These are phyloP conservation scores for Naganishia liquefaciens DNA, from an alignment of 1,284 basidiomycete genomes.

Conservation along the genomic window DNA sequence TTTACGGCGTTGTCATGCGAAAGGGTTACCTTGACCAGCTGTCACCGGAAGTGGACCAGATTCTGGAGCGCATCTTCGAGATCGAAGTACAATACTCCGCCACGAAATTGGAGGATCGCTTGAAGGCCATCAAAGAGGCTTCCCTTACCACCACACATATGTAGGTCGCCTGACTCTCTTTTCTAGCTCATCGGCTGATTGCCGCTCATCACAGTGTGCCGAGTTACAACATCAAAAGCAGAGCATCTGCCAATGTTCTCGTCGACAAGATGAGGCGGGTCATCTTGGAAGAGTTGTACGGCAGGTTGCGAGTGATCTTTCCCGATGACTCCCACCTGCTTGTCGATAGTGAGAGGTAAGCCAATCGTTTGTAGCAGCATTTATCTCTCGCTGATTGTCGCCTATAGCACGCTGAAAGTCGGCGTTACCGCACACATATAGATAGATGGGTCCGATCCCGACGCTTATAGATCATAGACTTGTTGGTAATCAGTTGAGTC, in stretches of 20 bases:
- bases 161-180: conserved; percentile 49
- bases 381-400: neutral
- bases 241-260: conserved; percentile 46
- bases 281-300: conserved; percentile 63
- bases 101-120: conserved; percentile 42
- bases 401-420: conserved; percentile 9
- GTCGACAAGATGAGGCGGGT: conserved; percentile 57
- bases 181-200: neutral
- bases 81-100: conserved; percentile 56
- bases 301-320: conserved; percentile 55
- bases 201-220: conserved; percentile 56
- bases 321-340: conserved; percentile 30
- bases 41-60: conserved; percentile 57
- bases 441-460: neutral
- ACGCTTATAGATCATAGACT: neutral
- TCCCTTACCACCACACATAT: conserved; percentile 62
- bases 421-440: conserved; percentile 16
- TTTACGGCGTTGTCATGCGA: conserved; percentile 64
- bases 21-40: conserved; percentile 65
- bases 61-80: conserved; percentile 59
- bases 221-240: conserved; percentile 62
- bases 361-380: neutral
- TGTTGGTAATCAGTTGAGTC: neutral
- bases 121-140: conserved; percentile 57
- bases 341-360: conserved; percentile 2